A percentile compares a stretch with the other conserved stretches of the same genome.
These are phyloP conservation scores for Colletotrichum destructivum DNA, from an alignment of 2,329 filamentous ascomycete genomes.

Conservation along the genomic window DNA sequence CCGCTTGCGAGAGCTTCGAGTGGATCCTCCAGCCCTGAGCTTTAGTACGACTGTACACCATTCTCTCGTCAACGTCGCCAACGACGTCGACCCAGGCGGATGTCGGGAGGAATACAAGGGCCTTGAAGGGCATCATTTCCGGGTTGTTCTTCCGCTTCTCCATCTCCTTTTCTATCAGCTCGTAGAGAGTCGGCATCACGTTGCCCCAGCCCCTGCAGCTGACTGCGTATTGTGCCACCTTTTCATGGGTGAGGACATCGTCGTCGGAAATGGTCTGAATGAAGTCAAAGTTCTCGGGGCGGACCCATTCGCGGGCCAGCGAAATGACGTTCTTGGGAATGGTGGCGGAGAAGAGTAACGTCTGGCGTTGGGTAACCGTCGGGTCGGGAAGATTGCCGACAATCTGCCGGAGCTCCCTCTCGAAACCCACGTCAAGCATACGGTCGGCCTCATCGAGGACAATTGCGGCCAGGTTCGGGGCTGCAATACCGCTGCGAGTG, in stretches of 20 bases:
- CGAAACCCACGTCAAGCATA: constrained; percentile 96
- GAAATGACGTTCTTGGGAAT: constrained; percentile 87
- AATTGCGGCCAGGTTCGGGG: constrained; percentile 89
- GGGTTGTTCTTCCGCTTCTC: constrained; percentile 57
- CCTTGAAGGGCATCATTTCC: constrained; percentile 82
- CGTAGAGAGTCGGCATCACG: constrained; percentile 81
- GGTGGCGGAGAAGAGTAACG: constrained; percentile 95
- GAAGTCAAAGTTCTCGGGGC: constrained; percentile 85
- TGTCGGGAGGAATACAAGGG: constrained; percentile 92
- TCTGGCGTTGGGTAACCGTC: constrained; percentile 80
- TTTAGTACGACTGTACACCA: constrained; percentile 56
- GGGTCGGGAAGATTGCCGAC: constrained; percentile 74
- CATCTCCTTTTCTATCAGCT: constrained; percentile 78
- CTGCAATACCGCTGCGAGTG: constrained; percentile 71
- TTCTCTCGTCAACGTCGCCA: constrained; percentile 60
- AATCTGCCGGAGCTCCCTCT: constrained; percentile 75
- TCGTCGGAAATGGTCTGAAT: constrained; percentile 89
- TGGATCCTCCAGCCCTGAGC: constrained; percentile 77
- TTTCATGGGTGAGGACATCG: constrained; percentile 87
- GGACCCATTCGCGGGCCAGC: constrained; percentile 84
- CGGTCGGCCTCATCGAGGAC: constrained; percentile 98
- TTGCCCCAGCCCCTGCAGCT: constrained; percentile 80
- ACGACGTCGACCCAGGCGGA: constrained; percentile 80
- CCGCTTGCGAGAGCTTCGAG: constrained; percentile 79
- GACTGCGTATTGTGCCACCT: constrained; percentile 85